A percentile compares a stretch with the other conserved stretches of the same genome.
phyloP scores from a whole-genome alignment of 257 asterid genomes.

The Marsdenia floribunda region DNA sequence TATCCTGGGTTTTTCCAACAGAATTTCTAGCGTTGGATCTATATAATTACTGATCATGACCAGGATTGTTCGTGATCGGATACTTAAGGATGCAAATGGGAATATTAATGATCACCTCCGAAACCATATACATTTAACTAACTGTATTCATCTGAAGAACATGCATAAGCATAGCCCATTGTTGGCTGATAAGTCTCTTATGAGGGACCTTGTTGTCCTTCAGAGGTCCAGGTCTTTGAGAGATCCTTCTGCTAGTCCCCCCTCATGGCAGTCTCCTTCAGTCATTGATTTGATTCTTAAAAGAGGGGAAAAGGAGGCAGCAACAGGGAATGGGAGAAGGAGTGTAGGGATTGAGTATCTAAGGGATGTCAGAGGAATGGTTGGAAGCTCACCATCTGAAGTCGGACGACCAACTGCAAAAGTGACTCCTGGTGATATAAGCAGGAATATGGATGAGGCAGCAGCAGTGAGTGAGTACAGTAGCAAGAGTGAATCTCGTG shows the following conservation, averaged over 20 bases:
- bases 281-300: conserved; percentile 34
- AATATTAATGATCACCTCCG: conserved; percentile 77
- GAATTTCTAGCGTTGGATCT: conserved; percentile 25
- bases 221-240: conserved; percentile 78
- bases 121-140: conserved; percentile 89
- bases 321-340: conserved; percentile 42
- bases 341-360: conserved; percentile 46
- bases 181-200: conserved; percentile 61
- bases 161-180: conserved; percentile 96
- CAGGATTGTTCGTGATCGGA: conserved; percentile 76
- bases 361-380: conserved; percentile 30
- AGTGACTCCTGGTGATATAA: conserved; percentile 23
- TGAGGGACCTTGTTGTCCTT: conserved; percentile 79
- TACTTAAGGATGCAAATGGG: conserved; percentile 84
- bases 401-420: conserved; percentile 23
- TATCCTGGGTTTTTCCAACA: conserved; percentile 28
- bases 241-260: conserved; percentile 86
- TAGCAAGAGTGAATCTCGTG: conserved; percentile 39
- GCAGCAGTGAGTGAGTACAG: conserved; percentile 28
- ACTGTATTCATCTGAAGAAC: conserved; percentile 96
- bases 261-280: conserved; percentile 62
- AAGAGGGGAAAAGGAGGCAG: conserved; percentile 38
- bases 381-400: conserved; percentile 42
- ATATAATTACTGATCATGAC: conserved; percentile 69
- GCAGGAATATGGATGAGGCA: conserved; percentile 30